Evolutionary conservation across 2,329 filamentous ascomycete genomes (phyloP), one percentile per base, ranked within the genome.

Genomic region (Pleomassaria siparia): DNA sequence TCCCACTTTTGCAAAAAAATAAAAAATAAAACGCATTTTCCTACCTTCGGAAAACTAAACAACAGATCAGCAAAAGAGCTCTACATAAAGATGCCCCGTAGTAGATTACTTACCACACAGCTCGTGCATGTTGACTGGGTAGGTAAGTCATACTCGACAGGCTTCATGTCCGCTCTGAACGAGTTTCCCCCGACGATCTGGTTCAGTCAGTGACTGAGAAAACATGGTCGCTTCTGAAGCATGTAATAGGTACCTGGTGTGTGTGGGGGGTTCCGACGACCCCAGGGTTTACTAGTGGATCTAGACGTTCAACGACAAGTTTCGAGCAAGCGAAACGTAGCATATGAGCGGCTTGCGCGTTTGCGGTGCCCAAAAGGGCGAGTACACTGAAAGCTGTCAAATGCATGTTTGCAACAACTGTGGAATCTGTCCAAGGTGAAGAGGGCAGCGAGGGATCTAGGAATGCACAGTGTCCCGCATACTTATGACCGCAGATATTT

Each of bases 321-420:
- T 66, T 60, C 9, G 60, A 64, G 35, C 62, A 66, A 4, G 54
- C 61, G 30, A 64, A 66, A 16, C 62, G 57, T 44, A 59, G 46
- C 57, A 60, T 60, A 21, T 54, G 49, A 3, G 55, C 51, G 16
- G 3, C 2, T 20, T 56, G 54, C 12, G 50, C 54, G 1, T 39
- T 43, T 4, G 47, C 46, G 13, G 44, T 37, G 9, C 52, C 49
- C 20, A 41, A 16, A 11, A 53, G 30, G 20, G 47, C 49, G 18
- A 55, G 39, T 1, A 46, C 11, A 5, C 13, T 41, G 1, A 56
- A 18, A 8, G 44, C 1, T 3, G 26, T 40, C 12, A 16, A 44
- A 16, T 41, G 46, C 55, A 58, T 58, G 13, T 54, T 32, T n/a
- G 9, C 13, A 8, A n/a, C 29, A 32, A 15, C 15, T n/a, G 29